phyloP scores from a whole-genome alignment of 2,329 filamentous ascomycete genomes.

The Penicillium sp. region DNA sequence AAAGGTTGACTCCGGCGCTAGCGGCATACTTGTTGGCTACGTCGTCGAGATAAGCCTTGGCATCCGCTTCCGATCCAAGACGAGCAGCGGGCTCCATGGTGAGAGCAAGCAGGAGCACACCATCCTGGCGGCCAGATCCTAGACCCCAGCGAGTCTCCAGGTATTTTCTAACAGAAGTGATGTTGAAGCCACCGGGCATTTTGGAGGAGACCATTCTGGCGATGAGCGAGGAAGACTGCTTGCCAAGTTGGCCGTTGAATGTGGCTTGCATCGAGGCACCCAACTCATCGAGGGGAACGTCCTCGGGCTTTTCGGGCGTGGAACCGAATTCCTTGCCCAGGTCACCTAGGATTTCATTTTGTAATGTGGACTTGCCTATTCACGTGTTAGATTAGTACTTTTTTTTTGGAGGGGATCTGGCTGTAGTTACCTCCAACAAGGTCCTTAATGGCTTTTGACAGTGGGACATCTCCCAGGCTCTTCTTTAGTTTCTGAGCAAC shows the following conservation, averaged over 20 bases:
- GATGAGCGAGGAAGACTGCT: slow-evolving; percentile 89
- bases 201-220: slow-evolving; percentile 96
- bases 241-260: slow-evolving; percentile 98
- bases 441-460: slow-evolving; percentile 98
- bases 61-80: slow-evolving; percentile 84
- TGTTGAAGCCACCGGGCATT: slow-evolving; percentile 99
- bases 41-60: slow-evolving; percentile 87
- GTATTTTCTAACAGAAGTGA: slow-evolving; percentile 92
- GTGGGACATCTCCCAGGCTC: slow-evolving; percentile 77
- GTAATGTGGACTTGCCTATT: slow-evolving; percentile 91
- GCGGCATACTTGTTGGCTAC: slow-evolving; percentile 86
- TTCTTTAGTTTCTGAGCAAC: slow-evolving; percentile 99
- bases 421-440: slow-evolving; percentile 79
- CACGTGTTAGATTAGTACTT: neutral
- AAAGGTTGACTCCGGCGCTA: slow-evolving; percentile 77
- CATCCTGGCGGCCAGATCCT: slow-evolving; percentile 81
- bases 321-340: slow-evolving; percentile 98
- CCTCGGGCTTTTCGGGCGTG: slow-evolving; percentile 96
- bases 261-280: slow-evolving; percentile 94
- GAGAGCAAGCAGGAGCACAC: slow-evolving; percentile 79
- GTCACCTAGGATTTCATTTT: slow-evolving; percentile 98
- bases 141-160: slow-evolving; percentile 92
- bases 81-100: slow-evolving; percentile 90
- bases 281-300: slow-evolving; percentile 92
- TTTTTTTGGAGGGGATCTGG: neutral